A percentile compares a stretch with the other conserved stretches of the same genome.
These are phyloP conservation scores for Russula lepida DNA, from an alignment of 768 basidiomycete genomes.

Conservation along the genomic window DNA sequence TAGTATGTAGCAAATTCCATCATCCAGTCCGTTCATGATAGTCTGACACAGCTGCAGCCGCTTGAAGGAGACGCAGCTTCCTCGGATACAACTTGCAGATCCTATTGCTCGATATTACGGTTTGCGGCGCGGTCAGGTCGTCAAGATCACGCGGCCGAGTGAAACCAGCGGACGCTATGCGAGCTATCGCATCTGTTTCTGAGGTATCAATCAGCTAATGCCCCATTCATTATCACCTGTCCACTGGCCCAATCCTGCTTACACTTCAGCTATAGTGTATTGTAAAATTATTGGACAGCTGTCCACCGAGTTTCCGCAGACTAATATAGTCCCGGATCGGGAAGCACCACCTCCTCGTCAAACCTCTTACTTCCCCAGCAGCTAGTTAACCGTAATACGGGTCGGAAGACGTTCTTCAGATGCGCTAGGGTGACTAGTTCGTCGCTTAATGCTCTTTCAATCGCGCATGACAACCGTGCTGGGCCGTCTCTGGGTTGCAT, in stretches of 20 bases:
- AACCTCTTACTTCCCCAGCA: neutral
- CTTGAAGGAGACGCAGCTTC: constrained; percentile 94
- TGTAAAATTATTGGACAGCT: constrained; percentile 1
- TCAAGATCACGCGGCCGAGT: constrained; percentile 95
- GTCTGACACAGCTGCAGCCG: constrained; percentile 48
- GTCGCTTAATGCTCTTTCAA: neutral
- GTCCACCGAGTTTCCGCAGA: neutral
- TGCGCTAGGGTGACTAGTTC: neutral
- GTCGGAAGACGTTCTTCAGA: neutral
- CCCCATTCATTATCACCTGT: neutral
- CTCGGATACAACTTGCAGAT: constrained; percentile 91
- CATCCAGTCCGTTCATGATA: constrained; percentile 10
- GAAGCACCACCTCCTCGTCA: neutral
- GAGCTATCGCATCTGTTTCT: constrained; percentile 88
- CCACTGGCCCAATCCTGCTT: neutral
- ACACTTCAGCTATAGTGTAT: neutral
- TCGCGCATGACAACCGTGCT: neutral
- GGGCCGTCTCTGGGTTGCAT: neutral
- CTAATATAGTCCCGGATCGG: neutral
- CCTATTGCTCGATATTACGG: constrained; percentile 99
- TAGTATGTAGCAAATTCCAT: constrained; percentile 58
- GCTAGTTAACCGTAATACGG: neutral
- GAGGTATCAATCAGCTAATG: constrained; percentile 21
- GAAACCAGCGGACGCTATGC: constrained; percentile 94
- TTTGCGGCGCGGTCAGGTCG: constrained; percentile 88